Conservation (phyloP, 2,329 filamentous ascomycete species). For the Cladosporium sp. region DNA sequence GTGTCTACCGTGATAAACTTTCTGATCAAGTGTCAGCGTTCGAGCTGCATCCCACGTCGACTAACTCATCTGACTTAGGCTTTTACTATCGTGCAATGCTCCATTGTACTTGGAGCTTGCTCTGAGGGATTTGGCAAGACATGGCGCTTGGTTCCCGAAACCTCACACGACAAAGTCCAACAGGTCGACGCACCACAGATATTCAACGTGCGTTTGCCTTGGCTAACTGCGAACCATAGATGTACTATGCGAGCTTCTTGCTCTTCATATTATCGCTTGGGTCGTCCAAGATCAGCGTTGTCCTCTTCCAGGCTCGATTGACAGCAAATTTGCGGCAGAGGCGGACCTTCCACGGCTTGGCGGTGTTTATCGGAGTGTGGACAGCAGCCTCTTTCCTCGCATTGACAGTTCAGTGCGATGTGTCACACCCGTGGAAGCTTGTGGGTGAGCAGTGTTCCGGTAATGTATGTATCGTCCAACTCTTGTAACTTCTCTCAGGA, state of each 20-base stretch:
- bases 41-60: neutral
- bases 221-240: too few species aligned
- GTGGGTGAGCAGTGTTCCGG: constrained; percentile 11
- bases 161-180: constrained; percentile 10
- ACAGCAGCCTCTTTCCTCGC: constrained; percentile 20
- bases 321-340: neutral
- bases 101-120: constrained; percentile 20
- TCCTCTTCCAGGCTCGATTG: constrained; percentile 16
- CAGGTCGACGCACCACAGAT: neutral
- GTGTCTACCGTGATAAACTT: too few species aligned
- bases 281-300: constrained; percentile 17
- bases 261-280: constrained; percentile 20
- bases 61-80: neutral
- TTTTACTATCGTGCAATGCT: constrained; percentile 20
- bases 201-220: too few species aligned
- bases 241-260: constrained; percentile 21
- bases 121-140: constrained; percentile 20
- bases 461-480: neutral
- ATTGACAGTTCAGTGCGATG: constrained; percentile 22
- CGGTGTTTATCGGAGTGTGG: constrained; percentile 15
- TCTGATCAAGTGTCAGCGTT: neutral
- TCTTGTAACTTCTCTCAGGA: too few species aligned
- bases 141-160: constrained; percentile 18
- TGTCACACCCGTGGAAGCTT: constrained; percentile 18
- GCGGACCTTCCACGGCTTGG: constrained; percentile 8